These are phyloP conservation scores for Globisporangium splendens DNA, from an alignment of 352 stramenopile genomes.

Conservation along the genomic window DNA sequence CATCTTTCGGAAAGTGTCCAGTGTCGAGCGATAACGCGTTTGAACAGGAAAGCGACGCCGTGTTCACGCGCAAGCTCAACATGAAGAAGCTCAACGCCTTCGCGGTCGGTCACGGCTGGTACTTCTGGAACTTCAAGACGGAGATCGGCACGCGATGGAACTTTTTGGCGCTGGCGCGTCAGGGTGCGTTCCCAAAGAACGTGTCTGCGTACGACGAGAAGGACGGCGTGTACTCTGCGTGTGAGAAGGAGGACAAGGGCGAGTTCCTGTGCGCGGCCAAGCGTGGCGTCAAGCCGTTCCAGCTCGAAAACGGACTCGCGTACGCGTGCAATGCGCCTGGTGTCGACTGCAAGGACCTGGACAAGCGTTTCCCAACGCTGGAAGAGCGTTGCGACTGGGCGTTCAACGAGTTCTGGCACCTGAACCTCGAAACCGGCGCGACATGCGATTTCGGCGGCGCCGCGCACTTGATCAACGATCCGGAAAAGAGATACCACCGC, in stretches of 20 bases:
- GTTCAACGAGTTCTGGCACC: slow-evolving; percentile 77
- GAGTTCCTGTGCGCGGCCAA: slow-evolving; percentile 70
- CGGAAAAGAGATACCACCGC: background rate
- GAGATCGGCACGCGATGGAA: slow-evolving; percentile 90
- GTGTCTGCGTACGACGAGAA: slow-evolving; percentile 52
- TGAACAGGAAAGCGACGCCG: slow-evolving; percentile 76
- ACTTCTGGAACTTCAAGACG: slow-evolving; percentile 96
- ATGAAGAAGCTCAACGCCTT: slow-evolving; percentile 93
- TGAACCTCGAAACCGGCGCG: slow-evolving; percentile 48
- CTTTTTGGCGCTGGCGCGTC: slow-evolving; percentile 70
- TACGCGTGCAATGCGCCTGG: slow-evolving; percentile 51
- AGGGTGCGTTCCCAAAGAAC: slow-evolving; percentile 72
- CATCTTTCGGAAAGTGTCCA: slow-evolving; percentile 86
- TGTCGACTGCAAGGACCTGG: slow-evolving; percentile 55
- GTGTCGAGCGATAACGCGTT: slow-evolving; percentile 82
- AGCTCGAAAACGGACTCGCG: slow-evolving; percentile 47
- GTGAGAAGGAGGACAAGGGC: slow-evolving; percentile 64
- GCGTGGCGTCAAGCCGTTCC: slow-evolving; percentile 49
- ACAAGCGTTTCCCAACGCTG: slow-evolving; percentile 39
- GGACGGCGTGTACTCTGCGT: slow-evolving; percentile 64
- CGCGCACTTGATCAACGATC: slow-evolving; percentile 42
- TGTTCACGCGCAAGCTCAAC: slow-evolving; percentile 77
- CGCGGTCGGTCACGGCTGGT: slow-evolving; percentile 90
- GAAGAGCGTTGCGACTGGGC: slow-evolving; percentile 64
- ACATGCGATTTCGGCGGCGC: slow-evolving; percentile 75